A percentile compares a stretch with the other conserved stretches of the same genome.
These are phyloP conservation scores for Backusella morwellensis DNA, from an alignment of 192 early-diverging fungal genomes.

Conservation along the genomic window DNA sequence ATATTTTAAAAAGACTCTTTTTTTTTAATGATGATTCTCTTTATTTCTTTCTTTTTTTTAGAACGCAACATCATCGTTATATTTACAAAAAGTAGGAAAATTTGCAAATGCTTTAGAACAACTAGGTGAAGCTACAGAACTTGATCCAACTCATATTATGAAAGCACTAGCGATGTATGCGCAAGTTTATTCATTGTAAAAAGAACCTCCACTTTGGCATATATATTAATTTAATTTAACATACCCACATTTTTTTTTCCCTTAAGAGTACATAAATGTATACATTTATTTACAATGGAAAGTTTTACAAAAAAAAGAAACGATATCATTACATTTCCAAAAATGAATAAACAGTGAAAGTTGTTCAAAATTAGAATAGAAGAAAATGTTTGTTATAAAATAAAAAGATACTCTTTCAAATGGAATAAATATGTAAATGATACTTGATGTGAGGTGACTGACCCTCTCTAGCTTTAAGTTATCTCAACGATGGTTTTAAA, in stretches of 20 bases:
- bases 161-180: constrained; percentile 65
- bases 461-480: no score
- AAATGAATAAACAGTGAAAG: not conserved
- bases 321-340: not conserved
- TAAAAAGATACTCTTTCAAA: not conserved
- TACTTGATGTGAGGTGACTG: not conserved
- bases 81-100: constrained; percentile 50
- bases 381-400: not conserved
- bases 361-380: not conserved
- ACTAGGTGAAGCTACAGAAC: constrained; percentile 55
- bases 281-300: not conserved
- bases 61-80: constrained; percentile 60
- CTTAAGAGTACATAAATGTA: not conserved
- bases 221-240: not conserved
- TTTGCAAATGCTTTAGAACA: constrained; percentile 58
- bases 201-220: not conserved
- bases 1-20: not conserved
- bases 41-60: constrained; percentile 5
- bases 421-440: not conserved
- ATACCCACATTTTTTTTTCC: not conserved
- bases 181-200: constrained; percentile 17
- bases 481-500: no score
- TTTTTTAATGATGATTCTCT: not conserved
- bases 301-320: not conserved
- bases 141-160: constrained; percentile 60